Percentiles rank a stretch among this genome's conserved stretches.
These are phyloP conservation scores for Leishmania guyanensis DNA, from an alignment of 208 protist species.

Conservation along the genomic window DNA sequence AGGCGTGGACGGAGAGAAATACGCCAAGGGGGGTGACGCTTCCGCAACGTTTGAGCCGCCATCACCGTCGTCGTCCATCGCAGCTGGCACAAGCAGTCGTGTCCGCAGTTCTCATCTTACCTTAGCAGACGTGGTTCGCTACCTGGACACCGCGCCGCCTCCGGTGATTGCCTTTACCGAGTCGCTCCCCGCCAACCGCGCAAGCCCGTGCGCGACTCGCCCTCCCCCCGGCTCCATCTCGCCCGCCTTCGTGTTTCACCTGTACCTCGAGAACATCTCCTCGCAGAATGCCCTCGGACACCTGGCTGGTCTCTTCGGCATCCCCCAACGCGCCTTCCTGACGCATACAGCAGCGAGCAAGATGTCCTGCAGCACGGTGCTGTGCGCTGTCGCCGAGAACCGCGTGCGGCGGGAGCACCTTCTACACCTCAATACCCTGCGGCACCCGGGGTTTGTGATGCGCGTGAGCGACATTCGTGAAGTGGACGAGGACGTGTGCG, in stretches of 20 bases:
- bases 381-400: slow-evolving; percentile 70
- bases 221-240: background rate
- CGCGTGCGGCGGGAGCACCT: slow-evolving; percentile 65
- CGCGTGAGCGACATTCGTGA: slow-evolving; percentile 72
- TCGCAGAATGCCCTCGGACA: slow-evolving; percentile 80
- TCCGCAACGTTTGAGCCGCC: background rate
- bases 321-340: slow-evolving; percentile 65
- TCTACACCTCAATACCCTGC: slow-evolving; percentile 87
- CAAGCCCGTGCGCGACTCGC: background rate
- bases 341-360: slow-evolving; percentile 74
- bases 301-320: slow-evolving; percentile 64
- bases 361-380: slow-evolving; percentile 72
- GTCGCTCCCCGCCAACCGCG: slow-evolving; percentile 14
- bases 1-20: background rate
- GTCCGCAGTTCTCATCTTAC: slow-evolving; percentile 23
- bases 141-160: slow-evolving; percentile 70
- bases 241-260: slow-evolving; percentile 79
- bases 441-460: slow-evolving; percentile 84
- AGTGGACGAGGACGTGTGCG: slow-evolving; percentile 24
- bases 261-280: slow-evolving; percentile 85
- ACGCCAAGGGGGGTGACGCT: background rate
- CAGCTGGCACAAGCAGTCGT: background rate
- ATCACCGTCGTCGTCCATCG: background rate
- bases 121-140: slow-evolving; percentile 56
- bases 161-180: slow-evolving; percentile 78